Evolutionary conservation across 768 basidiomycete species (phyloP).

Genomic region (Lactarius evosmus): DNA sequence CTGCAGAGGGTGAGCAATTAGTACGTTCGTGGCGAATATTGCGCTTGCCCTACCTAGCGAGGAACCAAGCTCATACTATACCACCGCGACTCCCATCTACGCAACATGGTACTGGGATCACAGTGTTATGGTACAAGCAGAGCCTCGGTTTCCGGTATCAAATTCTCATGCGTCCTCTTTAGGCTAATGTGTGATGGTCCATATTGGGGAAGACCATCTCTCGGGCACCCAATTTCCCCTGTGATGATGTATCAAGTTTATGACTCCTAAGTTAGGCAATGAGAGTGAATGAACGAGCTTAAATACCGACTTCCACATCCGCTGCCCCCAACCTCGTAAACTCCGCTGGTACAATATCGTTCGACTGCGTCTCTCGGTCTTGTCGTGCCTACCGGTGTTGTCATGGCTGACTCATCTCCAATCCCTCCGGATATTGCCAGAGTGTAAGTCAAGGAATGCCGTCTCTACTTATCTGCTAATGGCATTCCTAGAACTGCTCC

Average conservation of each 20-base stretch:
- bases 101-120: not conserved
- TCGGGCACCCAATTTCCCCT: not conserved
- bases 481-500: constrained; percentile 6
- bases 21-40: not conserved
- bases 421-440: not conserved
- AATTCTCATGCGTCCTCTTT: not conserved
- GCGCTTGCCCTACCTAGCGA: not conserved
- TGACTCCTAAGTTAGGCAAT: not conserved
- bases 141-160: not conserved
- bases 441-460: not conserved
- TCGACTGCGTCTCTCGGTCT: not conserved
- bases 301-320: not conserved
- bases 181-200: not conserved
- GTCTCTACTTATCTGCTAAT: not conserved
- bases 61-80: not conserved
- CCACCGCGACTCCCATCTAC: not conserved
- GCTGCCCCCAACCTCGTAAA: not conserved
- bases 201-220: not conserved
- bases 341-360: not conserved
- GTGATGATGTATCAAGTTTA: not conserved
- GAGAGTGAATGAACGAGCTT: not conserved
- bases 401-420: not conserved
- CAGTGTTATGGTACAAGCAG: not conserved
- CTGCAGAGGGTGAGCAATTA: not conserved
- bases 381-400: not conserved